Conservation (phyloP, 352 stramenopile species). For the Saprolegnia diclina region DNA sequence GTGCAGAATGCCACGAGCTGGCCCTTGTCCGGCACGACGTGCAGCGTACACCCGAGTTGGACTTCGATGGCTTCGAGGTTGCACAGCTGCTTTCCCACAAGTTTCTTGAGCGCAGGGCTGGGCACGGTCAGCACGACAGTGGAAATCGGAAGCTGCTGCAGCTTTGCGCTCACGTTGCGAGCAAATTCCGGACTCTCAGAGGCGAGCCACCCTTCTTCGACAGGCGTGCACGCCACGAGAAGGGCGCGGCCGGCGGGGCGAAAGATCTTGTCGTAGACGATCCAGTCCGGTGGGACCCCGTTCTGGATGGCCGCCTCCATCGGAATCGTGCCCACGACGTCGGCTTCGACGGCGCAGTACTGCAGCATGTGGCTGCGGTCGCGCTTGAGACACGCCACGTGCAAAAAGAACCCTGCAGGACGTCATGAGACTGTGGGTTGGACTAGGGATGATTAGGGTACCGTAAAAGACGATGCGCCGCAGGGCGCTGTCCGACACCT, state of each 20-base stretch:
- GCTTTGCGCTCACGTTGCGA: constrained; percentile 7
- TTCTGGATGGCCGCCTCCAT: constrained; percentile 18
- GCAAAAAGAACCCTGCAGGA: constrained; percentile 30
- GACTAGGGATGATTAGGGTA: constrained; percentile 8
- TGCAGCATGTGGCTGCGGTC: constrained; percentile 12
- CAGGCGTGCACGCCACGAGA: constrained; percentile 24
- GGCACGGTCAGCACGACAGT: constrained; percentile 25
- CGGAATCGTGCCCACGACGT: constrained; percentile 23
- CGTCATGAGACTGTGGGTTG: constrained; percentile 24
- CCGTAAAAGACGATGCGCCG: neutral
- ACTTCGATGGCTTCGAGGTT: constrained; percentile 28
- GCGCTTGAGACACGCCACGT: constrained; percentile 29
- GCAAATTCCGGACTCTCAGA: constrained; percentile 29
- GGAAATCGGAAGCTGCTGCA: constrained; percentile 20
- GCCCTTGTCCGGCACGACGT: constrained; percentile 23
- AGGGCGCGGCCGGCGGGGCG: constrained; percentile 20
- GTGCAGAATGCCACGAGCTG: constrained; percentile 27
- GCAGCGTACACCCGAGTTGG: constrained; percentile 30
- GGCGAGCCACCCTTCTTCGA: constrained; percentile 31
- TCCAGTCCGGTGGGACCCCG: constrained; percentile 8
- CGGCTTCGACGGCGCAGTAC: constrained; percentile 30
- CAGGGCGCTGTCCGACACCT: neutral
- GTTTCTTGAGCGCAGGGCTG: constrained; percentile 13
- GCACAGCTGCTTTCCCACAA: constrained; percentile 29
- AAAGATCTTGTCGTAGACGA: constrained; percentile 32